Evolutionary conservation across 352 stramenopile genomes (phyloP), one percentile per base, ranked within the genome.

Genomic region (Pythium dissotocum): DNA sequence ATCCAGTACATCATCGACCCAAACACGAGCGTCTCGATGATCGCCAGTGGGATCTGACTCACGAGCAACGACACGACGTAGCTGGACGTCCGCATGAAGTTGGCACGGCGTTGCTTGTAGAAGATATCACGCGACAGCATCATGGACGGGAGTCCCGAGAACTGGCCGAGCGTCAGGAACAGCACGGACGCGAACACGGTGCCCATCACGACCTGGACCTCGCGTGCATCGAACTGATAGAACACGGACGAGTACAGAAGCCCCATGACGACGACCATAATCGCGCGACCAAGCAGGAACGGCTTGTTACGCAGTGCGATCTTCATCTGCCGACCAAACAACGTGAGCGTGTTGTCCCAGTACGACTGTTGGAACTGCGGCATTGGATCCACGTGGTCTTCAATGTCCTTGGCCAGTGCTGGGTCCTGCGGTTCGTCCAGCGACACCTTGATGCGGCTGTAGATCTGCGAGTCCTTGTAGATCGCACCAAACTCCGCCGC

Each of bases 1-100:
- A 93, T 83, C 72, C 79, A 94, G 65, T 94, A 94, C n/a, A 91
- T 58, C 59, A 94, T 67, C 14, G 77, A 87, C n/a, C 82, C 86
- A 77, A 94, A 94, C 32, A 86, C 65, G 16, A 91, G 64, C 9
- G 76, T 75, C 73, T 92, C 83, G 51, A 87, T 60, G 14, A 78
- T 14, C 68, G 61, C 42, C 52, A 80, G 49, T 58, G 76, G 60
- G 48, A 80, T 67, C 52, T 77, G 65, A 48, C 56, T 67, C 9
- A 71, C 38, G 4, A 58, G 21, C 14, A 40, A 65, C 13, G 69
- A 75, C 32, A 90, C 48, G n/a, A 89, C 72, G 61, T 91, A 92
- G 30, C 74, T 70, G n/a, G 76, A 80, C 28, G 82, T 61, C 14
- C 78, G 77, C 51, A 82, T 85, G 63, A 91, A 90, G 65, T 91